Evolutionary conservation across 129 eudicot species (phyloP), one percentile per base, ranked within the genome.

Genomic region (Flaveria ramosissima): DNA sequence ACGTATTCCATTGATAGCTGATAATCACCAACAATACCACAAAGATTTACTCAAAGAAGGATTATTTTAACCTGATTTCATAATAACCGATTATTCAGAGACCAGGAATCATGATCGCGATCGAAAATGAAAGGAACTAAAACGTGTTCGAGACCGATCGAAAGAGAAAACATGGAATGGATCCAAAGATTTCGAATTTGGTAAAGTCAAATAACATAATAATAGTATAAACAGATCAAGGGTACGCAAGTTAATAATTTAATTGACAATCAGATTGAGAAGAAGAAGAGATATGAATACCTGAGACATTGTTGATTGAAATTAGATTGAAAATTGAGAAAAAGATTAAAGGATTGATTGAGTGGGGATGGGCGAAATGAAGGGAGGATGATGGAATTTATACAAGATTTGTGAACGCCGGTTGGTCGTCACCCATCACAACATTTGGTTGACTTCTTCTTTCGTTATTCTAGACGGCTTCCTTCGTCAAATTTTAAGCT

Each of bases 281-380:
- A 62, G 45, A 75, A 8, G 48, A 43, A 74, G 45, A 77, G 56
- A 26, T 20, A 19, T 9, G 36, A 9, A 6, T 71, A 79, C 83
- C 83, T 79, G 78, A 72, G 83, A 79, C 83, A 79, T 79, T 32
- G 67, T 62, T 71, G 64, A 72, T 50, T 20, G 80, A 76, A 21
- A 3, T 41, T 55, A 16, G 59, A 41, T 2, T 12, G 13, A 60
- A 23, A 27, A 16, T 21, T 36, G 24, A 4, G n/a, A 47, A 47
- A 30, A 30, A 36, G 41, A 36, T 36, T 0, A 36, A 5, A 36
- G 19, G 72, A 78, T 70, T 47, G 77, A 78, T 32, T 65, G 11
- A 48, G 12, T 48, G 19, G 11, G 15, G 14, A 7, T 56, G 41
- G 41, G 41, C 41, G 20, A 50, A 50, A 50, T 50, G 36, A 21